Evolutionary conservation across 805 yeast genomes (phyloP), one percentile per base, ranked within the genome.

Genomic region (Teunomyces cretensis): DNA sequence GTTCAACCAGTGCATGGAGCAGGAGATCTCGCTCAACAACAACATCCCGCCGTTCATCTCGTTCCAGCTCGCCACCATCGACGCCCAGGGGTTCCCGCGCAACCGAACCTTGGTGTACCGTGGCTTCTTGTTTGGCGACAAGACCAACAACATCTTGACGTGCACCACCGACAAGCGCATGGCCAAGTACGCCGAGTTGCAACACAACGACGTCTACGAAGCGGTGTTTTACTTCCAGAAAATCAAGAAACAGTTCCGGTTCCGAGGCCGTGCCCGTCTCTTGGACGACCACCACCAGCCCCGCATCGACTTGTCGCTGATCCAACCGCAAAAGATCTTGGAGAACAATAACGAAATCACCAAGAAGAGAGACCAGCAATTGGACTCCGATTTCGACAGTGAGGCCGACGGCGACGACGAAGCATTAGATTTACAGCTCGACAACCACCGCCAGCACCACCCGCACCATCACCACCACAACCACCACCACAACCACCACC

Each of bases 111-210:
- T 88, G 48, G 80, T 87, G 4, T 79, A 72, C 52, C 74, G 96
- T 40, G 94, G 90, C 7, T 88, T 86, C 63, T 67, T 88, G 41
- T 88, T 88, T 58, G 74, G 80, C 56, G 88, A 86, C 57, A 75
- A 75, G 50, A 72, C 77, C 45, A 83, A 84, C 19, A 88, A 86
- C 56, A 79, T 85, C 9, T 61, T 88, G 42, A 75, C 87, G 0
- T 81, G 85, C 54, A 77, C 84, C 35, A 84, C 94, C 1, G 96
- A 88, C 62, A 72, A 74, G 56, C 70, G 96, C 62, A 81, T 84
- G 72, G 68, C 69, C 41, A 88, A 88, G 62, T 75, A 74, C 55
- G 64, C 65, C 11, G 86, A 86, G 54, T 62, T 79, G 32, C 49
- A 72, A 15, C 54, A 60, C 40, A 75, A 82, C 53, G 78, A 83